These are phyloP conservation scores for Hylodesmum podocarpum DNA, from an alignment of 306 rosid genomes.

Conservation along the genomic window DNA sequence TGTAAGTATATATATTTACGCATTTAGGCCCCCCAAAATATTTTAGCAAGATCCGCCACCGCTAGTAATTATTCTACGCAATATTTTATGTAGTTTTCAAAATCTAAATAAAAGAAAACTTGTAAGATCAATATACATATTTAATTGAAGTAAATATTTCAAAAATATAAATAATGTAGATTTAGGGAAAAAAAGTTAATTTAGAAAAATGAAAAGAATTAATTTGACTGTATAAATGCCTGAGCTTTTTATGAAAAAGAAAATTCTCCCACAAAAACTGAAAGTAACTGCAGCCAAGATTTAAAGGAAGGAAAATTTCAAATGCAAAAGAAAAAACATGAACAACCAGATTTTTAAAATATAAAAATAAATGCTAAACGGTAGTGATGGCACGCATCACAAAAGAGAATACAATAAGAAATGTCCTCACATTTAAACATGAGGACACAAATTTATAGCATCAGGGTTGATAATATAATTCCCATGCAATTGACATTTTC, in stretches of 20 bases:
- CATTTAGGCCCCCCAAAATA: too few relatives aligned
- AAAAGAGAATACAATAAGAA: neutral
- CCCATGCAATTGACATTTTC: conserved; percentile 8
- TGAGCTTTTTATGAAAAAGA: neutral
- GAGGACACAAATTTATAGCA: neutral
- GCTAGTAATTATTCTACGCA: neutral
- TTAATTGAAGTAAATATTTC: neutral
- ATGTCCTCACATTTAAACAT: neutral
- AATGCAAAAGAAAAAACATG: neutral
- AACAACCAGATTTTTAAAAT: neutral
- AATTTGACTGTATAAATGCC: neutral
- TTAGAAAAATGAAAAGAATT: neutral
- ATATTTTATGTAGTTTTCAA: neutral
- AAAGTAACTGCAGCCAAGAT: neutral
- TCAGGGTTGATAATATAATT: neutral
- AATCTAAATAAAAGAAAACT: neutral
- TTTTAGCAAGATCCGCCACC: too few relatives aligned
- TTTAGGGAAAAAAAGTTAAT: neutral
- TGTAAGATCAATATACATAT: neutral
- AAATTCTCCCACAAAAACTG: neutral
- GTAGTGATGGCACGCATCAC: neutral
- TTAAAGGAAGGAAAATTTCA: neutral
- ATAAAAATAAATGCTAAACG: neutral
- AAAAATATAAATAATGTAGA: neutral
- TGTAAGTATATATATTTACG: too few relatives aligned